Conservation (phyloP, 345 rosid species). For the Gossypium arboreum region DNA sequence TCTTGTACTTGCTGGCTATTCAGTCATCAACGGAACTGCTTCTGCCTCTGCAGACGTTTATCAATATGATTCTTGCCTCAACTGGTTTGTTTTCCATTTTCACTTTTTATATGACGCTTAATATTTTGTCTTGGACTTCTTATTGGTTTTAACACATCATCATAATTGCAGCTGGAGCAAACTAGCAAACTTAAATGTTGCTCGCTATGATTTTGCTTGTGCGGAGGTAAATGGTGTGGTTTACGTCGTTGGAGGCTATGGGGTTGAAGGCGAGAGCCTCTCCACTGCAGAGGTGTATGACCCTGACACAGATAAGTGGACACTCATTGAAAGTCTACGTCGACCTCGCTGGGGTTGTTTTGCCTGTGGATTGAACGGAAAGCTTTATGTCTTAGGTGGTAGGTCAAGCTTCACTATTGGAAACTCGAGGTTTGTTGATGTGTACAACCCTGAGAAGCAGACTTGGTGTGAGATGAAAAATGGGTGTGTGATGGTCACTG, state of each 20-base stretch:
- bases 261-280: constrained; percentile 63
- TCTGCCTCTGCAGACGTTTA: constrained; percentile 65
- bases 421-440: constrained; percentile 66
- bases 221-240: constrained; percentile 77
- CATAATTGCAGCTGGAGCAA: constrained; percentile 70
- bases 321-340: constrained; percentile 60
- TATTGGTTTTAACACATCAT: constrained; percentile 11
- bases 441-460: constrained; percentile 61
- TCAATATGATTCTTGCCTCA: constrained; percentile 75
- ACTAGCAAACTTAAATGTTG: constrained; percentile 60
- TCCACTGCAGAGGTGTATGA: constrained; percentile 75
- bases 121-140: constrained; percentile 4
- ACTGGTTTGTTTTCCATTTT: constrained; percentile 50
- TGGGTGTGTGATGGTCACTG: constrained; percentile 90
- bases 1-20: constrained; percentile 70
- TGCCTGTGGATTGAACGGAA: constrained; percentile 69
- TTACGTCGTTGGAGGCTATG: constrained; percentile 82
- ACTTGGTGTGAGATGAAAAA: constrained; percentile 77
- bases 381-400: constrained; percentile 90
- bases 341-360: constrained; percentile 88
- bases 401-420: constrained; percentile 94
- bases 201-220: constrained; percentile 89
- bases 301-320: constrained; percentile 62
- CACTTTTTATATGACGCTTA: neutral
- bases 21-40: constrained; percentile 40